A percentile compares a stretch with the other conserved stretches of the same genome.
phyloP scores from a whole-genome alignment of 352 stramenopile species.

The Phytophthora pseudosyringae region DNA sequence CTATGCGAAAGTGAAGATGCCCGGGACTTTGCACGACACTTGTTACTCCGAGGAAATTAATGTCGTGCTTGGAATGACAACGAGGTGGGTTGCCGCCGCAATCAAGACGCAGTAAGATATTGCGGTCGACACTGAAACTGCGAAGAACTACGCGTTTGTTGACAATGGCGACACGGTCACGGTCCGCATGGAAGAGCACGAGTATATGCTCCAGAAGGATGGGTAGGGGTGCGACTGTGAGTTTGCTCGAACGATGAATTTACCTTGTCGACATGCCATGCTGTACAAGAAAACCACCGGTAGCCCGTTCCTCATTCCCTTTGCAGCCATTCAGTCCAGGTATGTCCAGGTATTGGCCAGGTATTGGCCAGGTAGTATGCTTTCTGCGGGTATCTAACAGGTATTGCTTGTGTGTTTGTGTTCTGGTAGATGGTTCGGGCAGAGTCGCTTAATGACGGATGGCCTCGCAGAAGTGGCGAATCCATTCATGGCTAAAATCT shows the following conservation, averaged over 20 bases:
- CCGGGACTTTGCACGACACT: neutral
- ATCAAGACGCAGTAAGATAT: slow-evolving; percentile 7
- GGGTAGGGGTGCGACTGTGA: slow-evolving; percentile 14
- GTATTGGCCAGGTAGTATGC: too few relatives aligned
- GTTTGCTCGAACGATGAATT: slow-evolving; percentile 18
- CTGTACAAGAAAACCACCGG: neutral
- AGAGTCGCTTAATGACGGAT: too few relatives aligned
- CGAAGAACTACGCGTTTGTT: neutral
- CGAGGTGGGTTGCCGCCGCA: neutral
- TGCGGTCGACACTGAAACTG: neutral
- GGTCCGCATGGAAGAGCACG: neutral
- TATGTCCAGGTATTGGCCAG: slow-evolving; percentile 9
- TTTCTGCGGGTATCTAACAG: neutral
- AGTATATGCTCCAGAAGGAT: slow-evolving; percentile 16
- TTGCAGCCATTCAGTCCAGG: neutral
- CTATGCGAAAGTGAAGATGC: slow-evolving; percentile 3
- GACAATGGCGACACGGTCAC: slow-evolving; percentile 2
- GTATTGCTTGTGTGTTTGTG: too few relatives aligned
- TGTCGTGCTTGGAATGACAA: slow-evolving; percentile 1
- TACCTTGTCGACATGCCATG: slow-evolving; percentile 17
- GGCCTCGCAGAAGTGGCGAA: too few relatives aligned
- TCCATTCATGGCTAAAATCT: too few relatives aligned
- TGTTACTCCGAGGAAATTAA: slow-evolving; percentile 2
- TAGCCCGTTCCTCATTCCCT: slow-evolving; percentile 13
- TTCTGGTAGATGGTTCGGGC: too few relatives aligned